Base-by-base conservation (phyloP, 1,139 yeast species). In the Yamadazyma blattariae region DNA sequence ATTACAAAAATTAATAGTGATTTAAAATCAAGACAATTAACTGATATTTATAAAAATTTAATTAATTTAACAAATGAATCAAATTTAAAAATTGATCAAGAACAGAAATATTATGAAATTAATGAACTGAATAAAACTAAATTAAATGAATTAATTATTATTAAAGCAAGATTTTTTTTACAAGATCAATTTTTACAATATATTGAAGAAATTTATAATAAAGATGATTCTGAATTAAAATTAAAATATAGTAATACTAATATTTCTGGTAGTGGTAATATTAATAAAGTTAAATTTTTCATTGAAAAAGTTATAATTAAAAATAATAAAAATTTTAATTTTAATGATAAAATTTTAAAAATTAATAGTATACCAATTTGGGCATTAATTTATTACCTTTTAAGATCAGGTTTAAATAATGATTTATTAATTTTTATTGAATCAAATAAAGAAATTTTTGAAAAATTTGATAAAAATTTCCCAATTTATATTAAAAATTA, bases 361-460 rank as follows among this genome's bases (percentile, higher is more conserved):
- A 80, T 88, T 18, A 90, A 92, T 58, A 90, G 90, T 10, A 69
- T 77, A 1, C 97, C 97, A 4, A 76, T 92, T 15, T 92, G 98
- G 98, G 96, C 96, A 0, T 64, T 89, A 34, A 64, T 92, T 5
- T 94, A 84, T 54, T 90, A 86, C 57, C 68, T 92, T 47, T 59
- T 92, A 37, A 79, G 98, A 51, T 80, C 92, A 7, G 98, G 98
- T 2, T 76, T 84, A 46, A 65, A 77, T 42, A 64, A 76, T 27
- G 98, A 90, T 45, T 96, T 96, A 0, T 64, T 84, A 29, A 64
- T 62, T 20, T 54, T 68, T 33, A 62, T 67, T 3, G 39, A 42
- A 12, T 41, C 53, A 12, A 64, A 69, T 45, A 51, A 56, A 27
- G 81, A 78, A 33, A 48, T 72, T 13, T 87, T 92, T 59, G 83